Percentiles rank a stretch among this genome's conserved stretches.
Conservation (phyloP, 345 rosid species). For the Cardiospermum halicacabum region DNA sequence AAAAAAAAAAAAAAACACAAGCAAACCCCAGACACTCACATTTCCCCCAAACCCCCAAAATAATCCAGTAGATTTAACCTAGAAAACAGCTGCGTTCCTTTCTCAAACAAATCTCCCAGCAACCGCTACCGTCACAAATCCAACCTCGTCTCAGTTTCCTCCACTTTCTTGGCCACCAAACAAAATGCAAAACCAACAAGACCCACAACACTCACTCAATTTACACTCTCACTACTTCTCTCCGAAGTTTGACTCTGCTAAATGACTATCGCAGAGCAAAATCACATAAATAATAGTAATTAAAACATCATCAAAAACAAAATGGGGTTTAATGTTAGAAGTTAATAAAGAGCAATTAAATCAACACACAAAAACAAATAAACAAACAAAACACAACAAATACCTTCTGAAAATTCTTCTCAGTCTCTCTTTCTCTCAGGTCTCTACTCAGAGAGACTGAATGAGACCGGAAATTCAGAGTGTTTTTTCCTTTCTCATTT, state of each 20-base stretch:
- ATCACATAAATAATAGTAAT: background rate
- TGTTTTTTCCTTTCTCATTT: background rate
- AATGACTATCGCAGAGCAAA: background rate
- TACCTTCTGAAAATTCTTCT: background rate
- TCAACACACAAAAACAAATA: background rate
- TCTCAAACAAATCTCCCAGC: background rate
- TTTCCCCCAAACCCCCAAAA: background rate
- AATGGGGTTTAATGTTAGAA: background rate
- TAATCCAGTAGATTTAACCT: background rate
- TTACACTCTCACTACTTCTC: background rate
- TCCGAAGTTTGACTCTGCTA: constrained; percentile 5
- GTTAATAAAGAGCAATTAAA: background rate
- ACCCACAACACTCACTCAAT: background rate
- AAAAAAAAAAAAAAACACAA: background rate
- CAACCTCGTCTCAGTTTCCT: background rate
- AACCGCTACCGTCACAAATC: constrained; percentile 2
- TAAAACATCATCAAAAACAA: background rate
- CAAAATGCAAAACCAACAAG: background rate
- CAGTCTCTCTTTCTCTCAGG: background rate
- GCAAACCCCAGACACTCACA: background rate
- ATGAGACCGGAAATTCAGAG: background rate
- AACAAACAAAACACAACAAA: background rate
- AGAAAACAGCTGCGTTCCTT: background rate
- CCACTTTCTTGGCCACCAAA: constrained; percentile 9
- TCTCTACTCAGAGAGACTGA: background rate